phyloP scores from a whole-genome alignment of 2,329 filamentous ascomycete genomes.

The Gyromitra esculenta region DNA sequence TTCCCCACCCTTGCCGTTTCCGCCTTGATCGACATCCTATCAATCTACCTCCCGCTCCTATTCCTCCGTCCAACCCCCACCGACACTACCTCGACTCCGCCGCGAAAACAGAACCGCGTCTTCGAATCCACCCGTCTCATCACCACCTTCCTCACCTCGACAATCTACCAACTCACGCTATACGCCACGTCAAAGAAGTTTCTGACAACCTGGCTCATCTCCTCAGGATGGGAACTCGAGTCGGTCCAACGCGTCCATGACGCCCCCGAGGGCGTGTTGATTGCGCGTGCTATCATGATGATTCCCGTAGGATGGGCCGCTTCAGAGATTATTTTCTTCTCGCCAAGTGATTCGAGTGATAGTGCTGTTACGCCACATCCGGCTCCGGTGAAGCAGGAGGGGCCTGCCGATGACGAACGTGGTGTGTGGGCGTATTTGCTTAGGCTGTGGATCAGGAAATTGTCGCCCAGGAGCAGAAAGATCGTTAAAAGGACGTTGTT shows the following conservation, averaged over 20 bases:
- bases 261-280: conserved; percentile 64
- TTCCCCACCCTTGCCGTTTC: conserved; percentile 49
- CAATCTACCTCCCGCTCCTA: conserved; percentile 52
- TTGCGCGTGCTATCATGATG: conserved; percentile 60
- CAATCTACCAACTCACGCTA: conserved; percentile 63
- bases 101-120: conserved; percentile 25
- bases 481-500: conserved; percentile 52
- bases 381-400: conserved; percentile 44
- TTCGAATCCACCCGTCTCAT: conserved; percentile 44
- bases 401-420: conserved; percentile 41
- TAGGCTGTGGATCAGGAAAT: conserved; percentile 49
- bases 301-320: conserved; percentile 54
- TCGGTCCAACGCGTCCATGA: conserved; percentile 63
- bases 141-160: conserved; percentile 48
- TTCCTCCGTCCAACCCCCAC: conserved; percentile 46
- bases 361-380: conserved; percentile 29
- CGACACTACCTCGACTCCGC: conserved; percentile 7
- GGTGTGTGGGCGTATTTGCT: conserved; percentile 42
- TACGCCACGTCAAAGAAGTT: conserved; percentile 64
- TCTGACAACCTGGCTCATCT: conserved; percentile 63
- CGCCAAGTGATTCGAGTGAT: conserved; percentile 58
- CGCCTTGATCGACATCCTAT: conserved; percentile 49
- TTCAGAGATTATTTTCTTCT: conserved; percentile 58
- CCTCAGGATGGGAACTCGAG: conserved; percentile 64
- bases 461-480: conserved; percentile 51